Evolutionary conservation across 805 yeast species (phyloP).

Genomic region (Spathaspora hagerdaliae): DNA sequence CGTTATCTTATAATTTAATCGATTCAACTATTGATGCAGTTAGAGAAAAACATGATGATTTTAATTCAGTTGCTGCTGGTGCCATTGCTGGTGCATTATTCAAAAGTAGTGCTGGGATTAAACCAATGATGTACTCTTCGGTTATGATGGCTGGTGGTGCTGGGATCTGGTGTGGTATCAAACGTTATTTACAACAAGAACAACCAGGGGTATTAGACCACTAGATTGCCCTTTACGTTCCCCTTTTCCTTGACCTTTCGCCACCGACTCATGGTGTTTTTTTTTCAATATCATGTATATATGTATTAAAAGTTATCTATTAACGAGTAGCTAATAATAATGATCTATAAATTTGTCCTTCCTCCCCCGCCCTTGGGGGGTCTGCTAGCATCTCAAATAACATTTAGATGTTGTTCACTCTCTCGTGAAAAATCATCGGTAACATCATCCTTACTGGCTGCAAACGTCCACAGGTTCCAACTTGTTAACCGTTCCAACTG

Average conservation of each 20-base stretch:
- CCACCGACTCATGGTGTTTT: too few relatives aligned
- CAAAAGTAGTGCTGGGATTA: slow-evolving; percentile 78
- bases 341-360: too few relatives aligned
- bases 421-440: too few relatives aligned
- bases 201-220: neutral
- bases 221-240: too few relatives aligned
- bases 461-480: neutral
- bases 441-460: too few relatives aligned
- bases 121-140: slow-evolving; percentile 84
- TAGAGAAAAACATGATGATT: slow-evolving; percentile 86
- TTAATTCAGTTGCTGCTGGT: slow-evolving; percentile 83
- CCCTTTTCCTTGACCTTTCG: too few relatives aligned
- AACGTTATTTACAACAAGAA: slow-evolving; percentile 32
- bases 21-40: slow-evolving; percentile 74
- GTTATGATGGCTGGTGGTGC: slow-evolving; percentile 86
- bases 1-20: slow-evolving; percentile 80
- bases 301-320: too few relatives aligned
- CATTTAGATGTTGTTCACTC: too few relatives aligned
- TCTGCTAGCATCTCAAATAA: too few relatives aligned
- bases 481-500: neutral
- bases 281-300: too few relatives aligned
- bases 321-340: too few relatives aligned
- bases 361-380: too few relatives aligned
- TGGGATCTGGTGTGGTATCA: slow-evolving; percentile 87
- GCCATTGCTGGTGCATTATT: slow-evolving; percentile 89